Evolutionary conservation across 257 asterid species (phyloP).

Genomic region (Linderniella brevidens): DNA sequence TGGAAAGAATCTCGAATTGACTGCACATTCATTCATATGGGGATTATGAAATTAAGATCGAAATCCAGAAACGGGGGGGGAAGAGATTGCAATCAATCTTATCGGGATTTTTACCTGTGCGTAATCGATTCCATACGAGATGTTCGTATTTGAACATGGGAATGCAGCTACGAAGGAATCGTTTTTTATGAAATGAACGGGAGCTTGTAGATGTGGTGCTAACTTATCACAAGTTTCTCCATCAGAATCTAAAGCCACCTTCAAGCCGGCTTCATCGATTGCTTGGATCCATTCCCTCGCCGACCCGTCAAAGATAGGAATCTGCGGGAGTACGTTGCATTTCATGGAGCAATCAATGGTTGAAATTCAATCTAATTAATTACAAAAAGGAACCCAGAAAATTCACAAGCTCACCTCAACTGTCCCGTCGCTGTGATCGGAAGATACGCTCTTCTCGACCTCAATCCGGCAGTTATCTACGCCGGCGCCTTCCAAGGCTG

Average conservation of each 20-base stretch:
- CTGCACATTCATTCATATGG: no score
- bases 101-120: constrained; percentile 34
- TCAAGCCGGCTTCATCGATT: constrained; percentile 52
- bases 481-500: constrained; percentile 79
- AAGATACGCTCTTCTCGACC: constrained; percentile 41
- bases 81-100: neutral
- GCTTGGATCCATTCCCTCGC: constrained; percentile 88
- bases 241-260: constrained; percentile 39
- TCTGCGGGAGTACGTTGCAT: constrained; percentile 40
- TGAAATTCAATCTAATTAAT: neutral
- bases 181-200: constrained; percentile 43
- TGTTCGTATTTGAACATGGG: constrained; percentile 38
- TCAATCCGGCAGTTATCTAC: constrained; percentile 78
- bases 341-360: constrained; percentile 2
- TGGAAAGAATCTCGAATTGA: no score
- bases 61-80: neutral
- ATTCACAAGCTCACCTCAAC: constrained; percentile 36
- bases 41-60: neutral
- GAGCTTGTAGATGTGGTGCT: constrained; percentile 63
- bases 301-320: constrained; percentile 94
- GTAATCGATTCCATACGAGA: constrained; percentile 73
- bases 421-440: constrained; percentile 23
- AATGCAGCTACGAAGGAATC: constrained; percentile 74
- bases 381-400: neutral
- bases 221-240: constrained; percentile 43